Evolutionary conservation across 805 yeast genomes (phyloP), one percentile per base, ranked within the genome.

Genomic region (Nakazawaea laoshanensis): DNA sequence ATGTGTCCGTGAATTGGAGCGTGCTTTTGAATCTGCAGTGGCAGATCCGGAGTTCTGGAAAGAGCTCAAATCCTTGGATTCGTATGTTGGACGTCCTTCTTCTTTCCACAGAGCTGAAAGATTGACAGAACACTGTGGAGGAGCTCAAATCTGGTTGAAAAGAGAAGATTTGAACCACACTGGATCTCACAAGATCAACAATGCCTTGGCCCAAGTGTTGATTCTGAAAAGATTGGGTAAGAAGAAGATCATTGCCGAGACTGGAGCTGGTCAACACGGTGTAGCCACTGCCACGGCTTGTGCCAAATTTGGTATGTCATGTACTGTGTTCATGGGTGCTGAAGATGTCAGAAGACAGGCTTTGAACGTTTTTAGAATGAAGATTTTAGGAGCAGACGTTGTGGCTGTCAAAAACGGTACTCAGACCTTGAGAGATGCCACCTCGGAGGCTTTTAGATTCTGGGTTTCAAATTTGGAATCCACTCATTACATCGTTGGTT

Each of bases 281-380:
- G 94, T 83, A 24, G 94, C 94, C 24, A 83, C 92, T 32, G 94
- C 94, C 19, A 83, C 94, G 39, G 94, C 94, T 0, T 79, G 88
- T 67, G 94, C 94, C 42, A 82, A 82, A 51, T 83, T 92, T 47
- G 98, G 98, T 33, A 57, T 92, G 59, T 74, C 82, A 54, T 92
- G 98, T 66, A 85, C 85, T 11, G 94, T 92, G 22, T 89, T 74
- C 52, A 92, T 92, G 99, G 99, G 99, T 42, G 97, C 97, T 28
- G 98, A 92, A 62, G 99, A 92, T 63, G 95, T 85, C 27, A 81
- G 96, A 58, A 84, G 99, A 61, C 99, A 92, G 69, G 96, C 99
- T 10, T 68, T 92, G 44, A 92, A 92, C 51, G 99, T 92, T 24
- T 92, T 92, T 70, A 77, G 99, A 67, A 92, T 92, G 95, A 73